A percentile compares a stretch with the other conserved stretches of the same genome.
phyloP scores from a whole-genome alignment of 202 grass and related monocot genomes.

The Digitaria exilis region DNA sequence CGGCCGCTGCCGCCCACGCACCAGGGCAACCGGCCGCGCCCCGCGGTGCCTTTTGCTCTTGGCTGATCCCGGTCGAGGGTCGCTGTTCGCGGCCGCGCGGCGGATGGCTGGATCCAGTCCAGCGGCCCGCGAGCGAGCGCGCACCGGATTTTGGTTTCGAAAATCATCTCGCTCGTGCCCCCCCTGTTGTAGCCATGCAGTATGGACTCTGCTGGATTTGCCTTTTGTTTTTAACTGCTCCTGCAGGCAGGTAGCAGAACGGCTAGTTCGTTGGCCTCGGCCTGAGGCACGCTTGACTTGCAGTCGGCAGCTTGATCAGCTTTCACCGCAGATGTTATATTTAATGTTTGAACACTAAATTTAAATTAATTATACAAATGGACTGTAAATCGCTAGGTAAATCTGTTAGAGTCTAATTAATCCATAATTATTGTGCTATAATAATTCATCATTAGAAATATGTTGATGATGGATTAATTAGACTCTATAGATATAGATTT shows the following conservation, averaged over 20 bases:
- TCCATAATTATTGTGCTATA: too few relatives aligned
- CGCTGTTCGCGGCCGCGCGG: slow-evolving; percentile 24
- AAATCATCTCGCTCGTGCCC: not conserved
- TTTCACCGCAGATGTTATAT: too few relatives aligned
- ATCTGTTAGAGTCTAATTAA: too few relatives aligned
- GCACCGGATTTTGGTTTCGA: slow-evolving; percentile 22
- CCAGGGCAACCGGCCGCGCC: slow-evolving; percentile 3
- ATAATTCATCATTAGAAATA: too few relatives aligned
- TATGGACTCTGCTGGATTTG: not conserved
- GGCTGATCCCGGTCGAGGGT: not conserved
- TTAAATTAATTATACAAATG: too few relatives aligned
- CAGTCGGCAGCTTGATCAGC: too few relatives aligned
- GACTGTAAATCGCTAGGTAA: too few relatives aligned
- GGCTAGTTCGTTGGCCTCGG: slow-evolving; percentile 6
- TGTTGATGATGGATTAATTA: too few relatives aligned
- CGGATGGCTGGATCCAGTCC: slow-evolving; percentile 40
- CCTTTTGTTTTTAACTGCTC: not conserved
- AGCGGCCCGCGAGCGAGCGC: not conserved
- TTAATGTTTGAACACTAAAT: too few relatives aligned
- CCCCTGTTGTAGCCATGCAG: not conserved
- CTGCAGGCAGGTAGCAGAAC: not conserved
- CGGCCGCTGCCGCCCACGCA: slow-evolving; percentile 24
- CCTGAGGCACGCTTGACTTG: too few relatives aligned
- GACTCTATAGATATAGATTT: too few relatives aligned
- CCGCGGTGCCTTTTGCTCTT: not conserved